A percentile compares a stretch with the other conserved stretches of the same genome.
These are phyloP conservation scores for Penicillium sumatraense DNA, from an alignment of 2,329 filamentous ascomycete species.

Conservation along the genomic window DNA sequence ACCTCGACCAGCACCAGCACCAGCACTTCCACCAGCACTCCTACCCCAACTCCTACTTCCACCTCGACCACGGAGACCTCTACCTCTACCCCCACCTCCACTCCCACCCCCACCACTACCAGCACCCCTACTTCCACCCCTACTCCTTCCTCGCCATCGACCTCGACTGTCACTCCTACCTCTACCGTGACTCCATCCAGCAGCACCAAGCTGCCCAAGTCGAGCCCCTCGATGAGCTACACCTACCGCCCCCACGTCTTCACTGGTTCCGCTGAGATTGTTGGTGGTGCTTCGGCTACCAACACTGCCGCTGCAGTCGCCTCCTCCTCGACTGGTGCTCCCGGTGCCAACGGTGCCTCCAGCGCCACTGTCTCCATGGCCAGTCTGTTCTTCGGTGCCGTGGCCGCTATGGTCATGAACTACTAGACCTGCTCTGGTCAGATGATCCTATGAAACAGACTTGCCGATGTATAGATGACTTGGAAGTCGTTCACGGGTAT, in stretches of 20 bases:
- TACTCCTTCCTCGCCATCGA: conserved; percentile 8
- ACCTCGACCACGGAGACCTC: conserved; percentile 24
- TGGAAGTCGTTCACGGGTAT: conserved; percentile 4
- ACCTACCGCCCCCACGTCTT: conserved; percentile 37
- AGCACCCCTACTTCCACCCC: conserved; percentile 19
- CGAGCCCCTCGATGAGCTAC: conserved; percentile 29
- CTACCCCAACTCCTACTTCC: conserved; percentile 19
- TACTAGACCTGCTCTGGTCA: conserved; percentile 20
- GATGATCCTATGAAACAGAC: background rate
- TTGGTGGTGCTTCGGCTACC: conserved; percentile 15
- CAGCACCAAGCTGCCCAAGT: conserved; percentile 24
- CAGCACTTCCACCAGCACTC: conserved; percentile 5
- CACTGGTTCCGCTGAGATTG: conserved; percentile 24
- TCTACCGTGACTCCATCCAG: conserved; percentile 19
- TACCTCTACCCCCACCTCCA: conserved; percentile 22
- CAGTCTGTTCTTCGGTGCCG: conserved; percentile 27
- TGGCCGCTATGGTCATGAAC: conserved; percentile 30
- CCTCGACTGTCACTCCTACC: conserved; percentile 7
- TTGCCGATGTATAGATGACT: conserved; percentile 16
- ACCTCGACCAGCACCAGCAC: conserved; percentile 14
- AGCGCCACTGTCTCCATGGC: conserved; percentile 27
- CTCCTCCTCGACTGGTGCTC: conserved; percentile 19
- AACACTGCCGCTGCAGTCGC: conserved; percentile 2
- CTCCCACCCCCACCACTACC: conserved; percentile 5
- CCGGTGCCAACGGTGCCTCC: conserved; percentile 20